Evolutionary conservation across 2,329 filamentous ascomycete genomes (phyloP).

Genomic region (Zymoseptoria pseudotritici): DNA sequence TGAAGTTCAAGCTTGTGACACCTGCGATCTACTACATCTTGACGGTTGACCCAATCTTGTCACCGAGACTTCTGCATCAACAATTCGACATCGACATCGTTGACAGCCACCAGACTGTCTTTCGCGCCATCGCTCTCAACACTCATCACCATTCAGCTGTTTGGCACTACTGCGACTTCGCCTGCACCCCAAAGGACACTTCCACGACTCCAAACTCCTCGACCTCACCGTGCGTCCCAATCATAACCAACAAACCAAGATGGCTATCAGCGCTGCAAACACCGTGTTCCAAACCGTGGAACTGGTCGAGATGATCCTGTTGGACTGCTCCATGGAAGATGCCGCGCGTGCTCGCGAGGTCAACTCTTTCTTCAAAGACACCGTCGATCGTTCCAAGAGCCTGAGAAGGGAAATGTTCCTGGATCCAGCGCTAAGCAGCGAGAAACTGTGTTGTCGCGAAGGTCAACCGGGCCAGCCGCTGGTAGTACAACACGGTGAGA

Average conservation of each 20-base stretch:
- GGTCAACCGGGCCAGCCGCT: neutral
- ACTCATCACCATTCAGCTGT: neutral
- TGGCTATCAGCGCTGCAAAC: neutral
- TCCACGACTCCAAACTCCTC: neutral
- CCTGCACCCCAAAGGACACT: neutral
- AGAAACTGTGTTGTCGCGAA: neutral
- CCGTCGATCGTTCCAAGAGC: neutral
- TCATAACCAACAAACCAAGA: neutral
- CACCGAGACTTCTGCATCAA: neutral
- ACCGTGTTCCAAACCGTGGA: neutral
- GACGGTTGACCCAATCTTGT: no score
- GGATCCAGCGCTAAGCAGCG: neutral
- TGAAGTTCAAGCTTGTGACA: neutral
- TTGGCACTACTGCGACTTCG: neutral
- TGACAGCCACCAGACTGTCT: neutral
- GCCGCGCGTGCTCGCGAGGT: neutral
- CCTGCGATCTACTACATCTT: no score
- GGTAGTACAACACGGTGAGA: neutral
- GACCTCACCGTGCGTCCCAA: neutral
- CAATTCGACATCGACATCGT: neutral
- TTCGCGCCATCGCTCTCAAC: neutral
- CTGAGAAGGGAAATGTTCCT: neutral
- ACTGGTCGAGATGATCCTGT: neutral
- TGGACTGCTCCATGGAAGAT: neutral
- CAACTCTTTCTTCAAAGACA: neutral